Conservation (phyloP, 352 stramenopile genomes). For the Phytophthora lateralis region DNA sequence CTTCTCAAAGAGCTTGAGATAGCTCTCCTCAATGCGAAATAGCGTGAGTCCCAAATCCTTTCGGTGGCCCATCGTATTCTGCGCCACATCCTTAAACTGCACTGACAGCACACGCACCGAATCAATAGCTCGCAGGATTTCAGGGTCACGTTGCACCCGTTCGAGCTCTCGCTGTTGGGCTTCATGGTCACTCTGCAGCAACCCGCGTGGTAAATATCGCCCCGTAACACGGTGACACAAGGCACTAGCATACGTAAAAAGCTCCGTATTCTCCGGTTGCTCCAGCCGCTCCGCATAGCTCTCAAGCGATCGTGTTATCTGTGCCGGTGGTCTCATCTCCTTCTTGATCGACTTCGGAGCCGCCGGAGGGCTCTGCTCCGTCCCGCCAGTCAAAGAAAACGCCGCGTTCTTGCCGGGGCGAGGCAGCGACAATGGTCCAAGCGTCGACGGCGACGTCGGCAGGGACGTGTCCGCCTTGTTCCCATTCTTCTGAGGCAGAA, state of each 20-base stretch:
- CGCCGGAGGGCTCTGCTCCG: constrained; percentile 2
- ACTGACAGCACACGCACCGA: constrained; percentile 55
- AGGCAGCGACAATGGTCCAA: constrained; percentile 23
- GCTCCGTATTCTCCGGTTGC: constrained; percentile 59
- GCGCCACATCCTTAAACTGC: constrained; percentile 73
- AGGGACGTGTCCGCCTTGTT: constrained; percentile 8
- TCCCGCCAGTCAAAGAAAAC: background rate
- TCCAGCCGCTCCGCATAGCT: constrained; percentile 50
- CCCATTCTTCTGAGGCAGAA: constrained; percentile 26
- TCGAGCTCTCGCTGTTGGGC: constrained; percentile 63
- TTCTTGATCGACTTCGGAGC: constrained; percentile 19
- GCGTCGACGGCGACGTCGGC: background rate
- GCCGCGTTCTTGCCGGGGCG: constrained; percentile 8
- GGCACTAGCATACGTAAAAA: constrained; percentile 73
- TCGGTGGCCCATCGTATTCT: constrained; percentile 64
- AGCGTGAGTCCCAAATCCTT: constrained; percentile 67
- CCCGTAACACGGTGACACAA: constrained; percentile 71
- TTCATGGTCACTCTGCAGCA: constrained; percentile 48
- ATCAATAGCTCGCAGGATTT: constrained; percentile 62
- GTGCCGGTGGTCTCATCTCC: constrained; percentile 4
- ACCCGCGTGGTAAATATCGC: constrained; percentile 52
- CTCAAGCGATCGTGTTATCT: constrained; percentile 1
- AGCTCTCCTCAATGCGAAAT: constrained; percentile 76
- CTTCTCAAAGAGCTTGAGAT: constrained; percentile 80
- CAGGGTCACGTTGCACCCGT: constrained; percentile 60